Percentiles rank a stretch among this genome's conserved stretches.
phyloP scores from a whole-genome alignment of 352 stramenopile species.

The Thalassiosira delicatula region DNA sequence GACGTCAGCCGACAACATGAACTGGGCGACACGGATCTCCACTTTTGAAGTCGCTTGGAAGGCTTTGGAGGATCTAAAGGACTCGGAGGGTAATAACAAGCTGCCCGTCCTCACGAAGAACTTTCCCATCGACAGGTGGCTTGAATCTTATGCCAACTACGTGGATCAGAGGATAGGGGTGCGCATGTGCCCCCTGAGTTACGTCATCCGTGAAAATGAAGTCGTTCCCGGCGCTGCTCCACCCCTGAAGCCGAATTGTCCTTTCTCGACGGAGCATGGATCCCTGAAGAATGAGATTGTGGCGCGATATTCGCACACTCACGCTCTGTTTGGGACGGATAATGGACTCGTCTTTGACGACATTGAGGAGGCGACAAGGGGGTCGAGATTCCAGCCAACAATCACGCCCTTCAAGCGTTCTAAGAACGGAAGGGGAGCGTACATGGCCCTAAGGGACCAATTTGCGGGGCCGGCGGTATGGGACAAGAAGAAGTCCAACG shows the following conservation, averaged over 20 bases:
- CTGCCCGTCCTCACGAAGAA: neutral
- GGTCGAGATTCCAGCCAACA: slow-evolving; percentile 21
- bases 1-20: neutral
- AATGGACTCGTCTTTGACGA: slow-evolving; percentile 35
- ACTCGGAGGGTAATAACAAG: neutral
- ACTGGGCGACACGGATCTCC: neutral
- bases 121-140: neutral
- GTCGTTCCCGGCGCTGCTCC: neutral
- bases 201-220: slow-evolving; percentile 22
- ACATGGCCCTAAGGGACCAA: slow-evolving; percentile 25
- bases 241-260: neutral
- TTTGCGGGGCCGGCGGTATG: slow-evolving; percentile 47
- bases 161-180: neutral
- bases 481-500: neutral
- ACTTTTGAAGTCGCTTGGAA: neutral
- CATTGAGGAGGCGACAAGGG: slow-evolving; percentile 34
- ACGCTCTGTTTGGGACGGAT: slow-evolving; percentile 32
- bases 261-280: slow-evolving; percentile 26
- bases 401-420: slow-evolving; percentile 31
- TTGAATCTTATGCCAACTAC: neutral
- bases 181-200: slow-evolving; percentile 20
- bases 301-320: slow-evolving; percentile 18
- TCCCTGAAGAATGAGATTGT: slow-evolving; percentile 50
- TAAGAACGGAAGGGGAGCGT: slow-evolving; percentile 47
- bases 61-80: neutral